Evolutionary conservation across 2,329 filamentous ascomycete species (phyloP).

Genomic region (Aspergillus novofumigatus): DNA sequence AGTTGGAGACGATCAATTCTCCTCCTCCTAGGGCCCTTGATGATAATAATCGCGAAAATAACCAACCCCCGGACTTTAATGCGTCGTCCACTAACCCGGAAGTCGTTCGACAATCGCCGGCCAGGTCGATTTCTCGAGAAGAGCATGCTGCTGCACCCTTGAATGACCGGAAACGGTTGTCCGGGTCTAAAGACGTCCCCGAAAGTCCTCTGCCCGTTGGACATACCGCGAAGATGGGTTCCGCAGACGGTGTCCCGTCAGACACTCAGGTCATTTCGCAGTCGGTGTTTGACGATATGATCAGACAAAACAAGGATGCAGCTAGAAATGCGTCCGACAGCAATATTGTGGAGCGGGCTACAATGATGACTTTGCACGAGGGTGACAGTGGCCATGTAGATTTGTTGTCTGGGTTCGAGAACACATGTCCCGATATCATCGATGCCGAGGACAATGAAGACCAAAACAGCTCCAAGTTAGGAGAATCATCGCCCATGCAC

Average conservation of each 20-base stretch:
- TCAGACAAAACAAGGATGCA: conserved; percentile 33
- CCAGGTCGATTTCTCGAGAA: conserved; percentile 1
- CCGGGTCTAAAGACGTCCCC: conserved; percentile 15
- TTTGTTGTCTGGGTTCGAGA: conserved; percentile 37
- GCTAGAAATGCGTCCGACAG: conserved; percentile 19
- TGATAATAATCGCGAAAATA: not conserved
- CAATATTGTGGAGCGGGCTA: conserved; percentile 27
- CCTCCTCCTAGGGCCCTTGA: not conserved
- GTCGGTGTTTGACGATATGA: conserved; percentile 40
- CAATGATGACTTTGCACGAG: conserved; percentile 36
- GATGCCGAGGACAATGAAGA: conserved; percentile 50
- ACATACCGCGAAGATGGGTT: conserved; percentile 29
- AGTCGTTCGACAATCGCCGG: conserved; percentile 3
- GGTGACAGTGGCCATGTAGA: conserved; percentile 44
- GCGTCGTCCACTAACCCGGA: not conserved
- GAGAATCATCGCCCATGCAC: conserved; percentile 35
- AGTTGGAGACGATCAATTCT: conserved; percentile 8
- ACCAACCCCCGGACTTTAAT: not conserved
- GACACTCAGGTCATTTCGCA: conserved; percentile 45
- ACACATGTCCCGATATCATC: conserved; percentile 16
- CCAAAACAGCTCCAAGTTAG: conserved; percentile 28
- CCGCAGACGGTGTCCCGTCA: conserved; percentile 30
- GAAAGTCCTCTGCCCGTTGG: conserved; percentile 13
- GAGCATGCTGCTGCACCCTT: conserved; percentile 17
- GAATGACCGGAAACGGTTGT: conserved; percentile 10